Percentiles rank a stretch among this genome's conserved stretches.
Conservation (phyloP, 345 rosid genomes). For the Arabidopsis suecica region DNA sequence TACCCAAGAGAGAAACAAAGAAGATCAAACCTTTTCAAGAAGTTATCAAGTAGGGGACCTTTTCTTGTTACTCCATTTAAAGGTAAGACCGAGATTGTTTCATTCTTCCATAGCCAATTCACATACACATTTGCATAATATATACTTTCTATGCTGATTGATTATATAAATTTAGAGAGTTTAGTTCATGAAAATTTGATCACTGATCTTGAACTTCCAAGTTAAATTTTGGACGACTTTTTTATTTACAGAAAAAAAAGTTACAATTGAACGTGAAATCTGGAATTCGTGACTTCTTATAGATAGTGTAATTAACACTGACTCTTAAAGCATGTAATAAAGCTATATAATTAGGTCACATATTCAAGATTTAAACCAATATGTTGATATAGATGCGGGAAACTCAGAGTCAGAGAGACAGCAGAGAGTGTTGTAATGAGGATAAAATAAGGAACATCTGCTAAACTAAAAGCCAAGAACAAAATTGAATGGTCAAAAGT, state of each 20-base stretch:
- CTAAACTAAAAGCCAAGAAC: constrained; percentile 36
- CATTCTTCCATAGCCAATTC: constrained; percentile 2
- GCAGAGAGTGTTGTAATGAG: constrained; percentile 26
- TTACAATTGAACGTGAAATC: constrained; percentile 4
- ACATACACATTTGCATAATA: background rate
- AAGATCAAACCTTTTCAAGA: constrained; percentile 25
- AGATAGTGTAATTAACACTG: background rate
- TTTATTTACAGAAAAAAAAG: constrained; percentile 1
- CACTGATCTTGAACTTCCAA: constrained; percentile 16
- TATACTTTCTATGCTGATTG: background rate
- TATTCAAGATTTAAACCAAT: background rate
- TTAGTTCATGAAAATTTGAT: constrained; percentile 19
- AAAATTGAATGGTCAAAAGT: constrained; percentile 27
- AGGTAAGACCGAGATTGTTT: constrained; percentile 32
- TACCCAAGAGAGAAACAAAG: constrained; percentile 22
- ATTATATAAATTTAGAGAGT: constrained; percentile 9
- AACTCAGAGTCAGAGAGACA: constrained; percentile 33
- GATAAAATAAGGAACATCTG: constrained; percentile 22
- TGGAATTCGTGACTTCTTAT: background rate
- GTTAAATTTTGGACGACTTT: background rate
- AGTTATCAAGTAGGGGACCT: constrained; percentile 3
- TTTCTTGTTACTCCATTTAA: constrained; percentile 33
- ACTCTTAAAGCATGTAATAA: background rate
- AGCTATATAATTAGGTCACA: constrained; percentile 8
- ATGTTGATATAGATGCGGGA: constrained; percentile 6